Conservation (phyloP, 352 stramenopile genomes). For the Globisporangium cylindrosporum region DNA sequence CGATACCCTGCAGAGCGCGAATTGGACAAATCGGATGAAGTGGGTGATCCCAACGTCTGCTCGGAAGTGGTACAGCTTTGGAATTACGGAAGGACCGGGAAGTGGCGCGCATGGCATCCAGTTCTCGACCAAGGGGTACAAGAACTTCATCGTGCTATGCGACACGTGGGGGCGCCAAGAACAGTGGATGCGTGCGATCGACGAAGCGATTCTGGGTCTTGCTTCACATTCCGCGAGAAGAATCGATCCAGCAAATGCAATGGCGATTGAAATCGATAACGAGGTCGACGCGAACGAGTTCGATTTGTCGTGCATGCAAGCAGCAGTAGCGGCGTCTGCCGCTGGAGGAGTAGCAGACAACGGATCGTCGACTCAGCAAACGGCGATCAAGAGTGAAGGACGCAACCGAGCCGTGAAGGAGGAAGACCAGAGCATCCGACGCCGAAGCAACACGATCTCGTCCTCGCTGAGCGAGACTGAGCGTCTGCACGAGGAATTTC, state of each 20-base stretch:
- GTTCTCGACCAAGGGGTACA: constrained; percentile 88
- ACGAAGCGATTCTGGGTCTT: constrained; percentile 70
- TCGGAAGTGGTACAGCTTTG: constrained; percentile 88
- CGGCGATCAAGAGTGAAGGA: constrained; percentile 10
- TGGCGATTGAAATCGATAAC: constrained; percentile 88
- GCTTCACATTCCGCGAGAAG: constrained; percentile 52
- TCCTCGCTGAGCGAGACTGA: constrained; percentile 32
- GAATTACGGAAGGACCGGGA: constrained; percentile 68
- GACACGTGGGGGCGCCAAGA: constrained; percentile 86
- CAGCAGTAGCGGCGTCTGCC: constrained; percentile 15
- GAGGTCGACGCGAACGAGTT: constrained; percentile 81
- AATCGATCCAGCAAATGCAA: constrained; percentile 66
- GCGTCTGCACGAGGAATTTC: constrained; percentile 31
- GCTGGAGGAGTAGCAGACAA: constrained; percentile 19
- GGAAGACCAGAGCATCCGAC: constrained; percentile 10
- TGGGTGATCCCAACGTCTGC: constrained; percentile 86
- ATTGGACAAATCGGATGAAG: constrained; percentile 88
- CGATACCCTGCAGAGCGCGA: constrained; percentile 77
- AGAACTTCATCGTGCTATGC: constrained; percentile 84
- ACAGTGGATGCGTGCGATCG: constrained; percentile 84
- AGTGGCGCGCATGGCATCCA: constrained; percentile 83
- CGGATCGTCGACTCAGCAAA: background rate
- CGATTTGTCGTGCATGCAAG: constrained; percentile 48
- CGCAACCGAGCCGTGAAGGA: constrained; percentile 4
- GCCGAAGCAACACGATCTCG: constrained; percentile 38